These are phyloP conservation scores for Brassica balearica DNA, from an alignment of 441 rosid species.

Conservation along the genomic window DNA sequence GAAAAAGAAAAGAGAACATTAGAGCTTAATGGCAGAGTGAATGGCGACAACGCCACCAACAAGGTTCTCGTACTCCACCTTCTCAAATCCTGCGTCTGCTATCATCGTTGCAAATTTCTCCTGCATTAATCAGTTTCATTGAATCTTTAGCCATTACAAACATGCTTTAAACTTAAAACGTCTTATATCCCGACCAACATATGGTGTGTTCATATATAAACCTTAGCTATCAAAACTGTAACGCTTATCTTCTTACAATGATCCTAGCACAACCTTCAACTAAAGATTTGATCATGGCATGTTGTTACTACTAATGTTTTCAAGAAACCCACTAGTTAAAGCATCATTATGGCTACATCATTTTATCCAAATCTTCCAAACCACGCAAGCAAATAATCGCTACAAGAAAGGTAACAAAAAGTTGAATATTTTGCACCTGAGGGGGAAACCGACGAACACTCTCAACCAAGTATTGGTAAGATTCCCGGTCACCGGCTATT, in stretches of 20 bases:
- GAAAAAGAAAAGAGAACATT: slow-evolving; percentile 6
- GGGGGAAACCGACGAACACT: slow-evolving; percentile 90
- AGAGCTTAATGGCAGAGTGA: slow-evolving; percentile 84
- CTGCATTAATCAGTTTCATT: slow-evolving; percentile 50
- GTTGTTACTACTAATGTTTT: not conserved
- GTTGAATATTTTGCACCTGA: slow-evolving; percentile 51
- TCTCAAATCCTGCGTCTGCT: slow-evolving; percentile 88
- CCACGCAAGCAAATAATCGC: no score
- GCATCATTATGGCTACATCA: slow-evolving; percentile 5
- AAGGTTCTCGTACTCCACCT: slow-evolving; percentile 92
- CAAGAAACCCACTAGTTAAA: slow-evolving; percentile 14
- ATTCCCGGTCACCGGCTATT: slow-evolving; percentile 79
- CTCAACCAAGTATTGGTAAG: slow-evolving; percentile 93
- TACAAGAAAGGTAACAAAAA: not conserved
- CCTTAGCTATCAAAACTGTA: not conserved
- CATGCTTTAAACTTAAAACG: not conserved
- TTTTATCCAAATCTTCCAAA: not conserved
- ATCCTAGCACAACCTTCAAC: not conserved
- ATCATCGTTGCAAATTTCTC: slow-evolving; percentile 88
- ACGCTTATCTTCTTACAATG: not conserved
- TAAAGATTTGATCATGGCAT: slow-evolving; percentile 10
- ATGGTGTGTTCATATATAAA: not conserved
- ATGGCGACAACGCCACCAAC: slow-evolving; percentile 94
- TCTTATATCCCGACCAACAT: not conserved
- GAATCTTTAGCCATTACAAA: not conserved